Percentiles rank a stretch among this genome's conserved stretches.
These are phyloP conservation scores for Dipteronia sinensis DNA, from an alignment of 345 rosid genomes.

Conservation along the genomic window DNA sequence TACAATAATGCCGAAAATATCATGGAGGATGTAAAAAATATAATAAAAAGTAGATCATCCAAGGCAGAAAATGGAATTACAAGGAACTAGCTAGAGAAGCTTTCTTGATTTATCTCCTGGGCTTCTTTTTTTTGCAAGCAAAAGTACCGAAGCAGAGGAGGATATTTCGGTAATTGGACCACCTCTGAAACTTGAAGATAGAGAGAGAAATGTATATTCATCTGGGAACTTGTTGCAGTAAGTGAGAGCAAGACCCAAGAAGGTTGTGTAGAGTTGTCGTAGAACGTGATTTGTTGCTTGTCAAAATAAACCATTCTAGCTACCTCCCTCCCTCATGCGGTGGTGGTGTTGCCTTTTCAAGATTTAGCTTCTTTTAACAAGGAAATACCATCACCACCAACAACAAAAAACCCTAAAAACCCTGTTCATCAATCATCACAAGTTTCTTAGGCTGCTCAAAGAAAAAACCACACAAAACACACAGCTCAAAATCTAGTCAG, in stretches of 20 bases:
- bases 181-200: slow-evolving; percentile 12
- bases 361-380: slow-evolving; percentile 11
- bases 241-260: slow-evolving; percentile 58
- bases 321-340: slow-evolving; percentile 16
- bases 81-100: neutral
- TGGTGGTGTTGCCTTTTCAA: slow-evolving; percentile 3
- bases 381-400: slow-evolving; percentile 2
- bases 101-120: neutral
- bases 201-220: slow-evolving; percentile 27
- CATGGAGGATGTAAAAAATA: no score
- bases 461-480: neutral
- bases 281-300: slow-evolving; percentile 20
- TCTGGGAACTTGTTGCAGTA: slow-evolving; percentile 76
- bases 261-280: slow-evolving; percentile 43
- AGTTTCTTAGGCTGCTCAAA: slow-evolving; percentile 3
- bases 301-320: neutral
- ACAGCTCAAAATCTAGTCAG: neutral
- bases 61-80: neutral
- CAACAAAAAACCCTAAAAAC: slow-evolving; percentile 36
- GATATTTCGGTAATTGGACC: slow-evolving; percentile 30
- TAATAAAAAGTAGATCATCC: no score
- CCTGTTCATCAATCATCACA: neutral
- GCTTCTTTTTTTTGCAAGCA: neutral
- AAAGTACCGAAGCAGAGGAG: neutral
- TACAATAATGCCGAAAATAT: neutral